phyloP scores from a whole-genome alignment of 805 yeast species.

The Jamesozyma spencerorum region DNA sequence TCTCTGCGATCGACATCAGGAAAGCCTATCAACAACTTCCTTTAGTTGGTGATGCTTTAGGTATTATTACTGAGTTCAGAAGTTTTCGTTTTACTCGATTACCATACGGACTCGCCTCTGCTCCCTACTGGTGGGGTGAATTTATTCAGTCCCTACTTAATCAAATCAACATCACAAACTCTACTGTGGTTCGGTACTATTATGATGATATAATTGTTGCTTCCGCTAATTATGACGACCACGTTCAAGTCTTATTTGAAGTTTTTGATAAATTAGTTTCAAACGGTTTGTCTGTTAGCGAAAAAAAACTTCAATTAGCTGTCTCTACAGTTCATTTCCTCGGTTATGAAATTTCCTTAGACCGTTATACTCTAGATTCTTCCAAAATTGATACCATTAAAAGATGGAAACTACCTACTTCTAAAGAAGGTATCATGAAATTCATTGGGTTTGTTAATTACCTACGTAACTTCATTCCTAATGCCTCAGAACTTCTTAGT shows the following conservation, averaged over 20 bases:
- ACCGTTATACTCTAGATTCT: too few relatives aligned
- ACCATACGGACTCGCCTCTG: background rate
- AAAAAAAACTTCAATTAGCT: conserved; percentile 2
- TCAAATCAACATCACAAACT: background rate
- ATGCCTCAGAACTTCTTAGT: background rate
- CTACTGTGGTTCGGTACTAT: conserved; percentile 2
- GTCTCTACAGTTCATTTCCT: too few relatives aligned
- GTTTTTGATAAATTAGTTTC: too few relatives aligned
- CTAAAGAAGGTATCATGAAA: conserved; percentile 3
- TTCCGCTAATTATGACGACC: background rate
- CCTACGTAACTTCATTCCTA: conserved; percentile 5
- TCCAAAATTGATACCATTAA: too few relatives aligned
- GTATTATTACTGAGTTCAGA: conserved; percentile 6
- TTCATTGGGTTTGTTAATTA: conserved; percentile 6
- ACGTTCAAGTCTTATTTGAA: too few relatives aligned
- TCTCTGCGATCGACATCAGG: conserved; percentile 7
- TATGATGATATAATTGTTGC: conserved; percentile 3
- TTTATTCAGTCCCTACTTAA: conserved; percentile 1
- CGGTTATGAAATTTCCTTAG: too few relatives aligned
- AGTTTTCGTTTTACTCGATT: conserved; percentile 2
- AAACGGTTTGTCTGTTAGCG: conserved; percentile 1
- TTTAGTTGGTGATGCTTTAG: conserved; percentile 3
- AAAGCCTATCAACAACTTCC: conserved; percentile 8
- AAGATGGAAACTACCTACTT: conserved; percentile 1
- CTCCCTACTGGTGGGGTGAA: conserved; percentile 4